Evolutionary conservation across 2,329 filamentous ascomycete genomes (phyloP).

Genomic region (Sclerotinia spermophila): DNA sequence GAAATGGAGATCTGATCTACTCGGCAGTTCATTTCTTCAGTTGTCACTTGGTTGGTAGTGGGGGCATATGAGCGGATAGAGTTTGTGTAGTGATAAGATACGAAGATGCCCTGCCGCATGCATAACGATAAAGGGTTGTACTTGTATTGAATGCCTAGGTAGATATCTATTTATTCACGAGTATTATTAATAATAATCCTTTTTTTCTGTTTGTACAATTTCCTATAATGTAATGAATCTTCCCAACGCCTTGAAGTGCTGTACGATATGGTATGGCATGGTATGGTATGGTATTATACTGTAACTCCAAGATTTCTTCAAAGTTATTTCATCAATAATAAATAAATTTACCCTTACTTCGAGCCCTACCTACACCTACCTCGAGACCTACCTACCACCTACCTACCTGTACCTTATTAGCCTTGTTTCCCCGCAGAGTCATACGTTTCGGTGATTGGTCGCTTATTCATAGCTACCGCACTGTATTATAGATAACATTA

Average conservation of each 20-base stretch:
- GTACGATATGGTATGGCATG: neutral
- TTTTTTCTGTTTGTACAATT: neutral
- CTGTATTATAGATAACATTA: neutral
- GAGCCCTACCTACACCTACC: no score
- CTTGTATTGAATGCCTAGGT: neutral
- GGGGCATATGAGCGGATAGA: neutral
- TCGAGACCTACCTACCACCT: no score
- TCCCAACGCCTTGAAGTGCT: neutral
- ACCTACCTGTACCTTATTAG: neutral
- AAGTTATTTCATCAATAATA: neutral
- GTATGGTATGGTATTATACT: neutral
- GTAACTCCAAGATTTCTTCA: no score
- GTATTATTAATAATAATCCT: neutral
- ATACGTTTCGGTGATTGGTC: neutral
- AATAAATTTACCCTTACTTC: no score
- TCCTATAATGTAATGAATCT: neutral
- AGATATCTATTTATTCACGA: neutral
- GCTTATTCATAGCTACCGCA: neutral
- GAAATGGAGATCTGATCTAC: neutral
- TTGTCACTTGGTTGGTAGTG: neutral
- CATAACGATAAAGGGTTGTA: neutral
- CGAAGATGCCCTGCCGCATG: neutral
- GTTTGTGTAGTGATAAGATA: neutral
- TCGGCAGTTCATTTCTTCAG: neutral
- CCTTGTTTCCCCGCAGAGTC: conserved; percentile 2